Conservation (phyloP, 2,329 filamentous ascomycete species). For the Neofusicoccum ribis region DNA sequence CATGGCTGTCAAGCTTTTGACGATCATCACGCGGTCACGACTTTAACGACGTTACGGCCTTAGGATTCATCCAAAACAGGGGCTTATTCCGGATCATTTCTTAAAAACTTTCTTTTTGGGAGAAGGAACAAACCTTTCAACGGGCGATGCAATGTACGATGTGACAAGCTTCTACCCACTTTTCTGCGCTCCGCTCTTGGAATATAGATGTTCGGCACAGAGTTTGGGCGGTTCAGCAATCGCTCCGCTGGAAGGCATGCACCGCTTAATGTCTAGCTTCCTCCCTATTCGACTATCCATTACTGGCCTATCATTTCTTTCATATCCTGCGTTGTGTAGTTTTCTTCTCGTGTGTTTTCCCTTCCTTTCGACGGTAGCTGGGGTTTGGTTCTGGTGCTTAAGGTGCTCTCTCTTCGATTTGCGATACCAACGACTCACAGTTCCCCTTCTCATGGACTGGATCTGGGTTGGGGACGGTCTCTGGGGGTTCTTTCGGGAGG, state of each 20-base stretch:
- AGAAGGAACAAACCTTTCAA: slow-evolving; percentile 3
- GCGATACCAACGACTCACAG: slow-evolving; percentile 3
- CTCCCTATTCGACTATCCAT: background rate
- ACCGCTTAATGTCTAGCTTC: slow-evolving; percentile 16
- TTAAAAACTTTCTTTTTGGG: slow-evolving; percentile 1
- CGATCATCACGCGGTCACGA: background rate
- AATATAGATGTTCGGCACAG: slow-evolving; percentile 5
- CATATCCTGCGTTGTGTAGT: background rate
- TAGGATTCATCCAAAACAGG: background rate
- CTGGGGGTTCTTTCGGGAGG: background rate
- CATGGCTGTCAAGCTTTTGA: background rate
- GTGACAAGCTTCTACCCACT: background rate
- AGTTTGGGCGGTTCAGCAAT: background rate
- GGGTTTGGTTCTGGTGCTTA: background rate
- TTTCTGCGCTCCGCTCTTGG: slow-evolving; percentile 6
- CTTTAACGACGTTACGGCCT: slow-evolving; percentile 18
- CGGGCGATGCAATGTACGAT: background rate
- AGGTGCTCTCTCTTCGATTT: slow-evolving; percentile 9
- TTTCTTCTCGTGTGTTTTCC: background rate
- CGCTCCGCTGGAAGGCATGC: background rate
- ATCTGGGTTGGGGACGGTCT: background rate
- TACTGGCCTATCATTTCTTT: background rate
- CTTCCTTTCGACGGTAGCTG: background rate
- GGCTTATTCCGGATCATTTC: background rate
- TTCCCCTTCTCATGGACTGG: background rate